Base-by-base conservation (phyloP, 1,284 basidiomycete genomes). In the Pascua guehoae region DNA sequence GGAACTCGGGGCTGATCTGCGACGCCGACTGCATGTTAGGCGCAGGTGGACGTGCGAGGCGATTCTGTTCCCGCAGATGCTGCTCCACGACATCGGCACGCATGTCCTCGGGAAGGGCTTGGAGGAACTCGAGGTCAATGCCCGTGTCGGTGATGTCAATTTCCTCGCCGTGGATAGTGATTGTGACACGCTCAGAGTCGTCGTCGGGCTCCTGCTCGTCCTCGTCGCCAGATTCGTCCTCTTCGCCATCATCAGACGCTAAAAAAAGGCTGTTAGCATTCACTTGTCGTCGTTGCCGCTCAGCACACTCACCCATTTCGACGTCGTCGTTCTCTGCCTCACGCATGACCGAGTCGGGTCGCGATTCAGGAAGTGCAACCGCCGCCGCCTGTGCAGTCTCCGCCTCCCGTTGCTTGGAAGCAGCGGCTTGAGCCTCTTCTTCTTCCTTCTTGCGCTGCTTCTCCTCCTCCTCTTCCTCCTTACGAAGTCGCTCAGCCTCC, bases 101-200 rank as follows among this genome's bases (percentile, higher is more conserved):
- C 88, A 99, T 96, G 65, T 98, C 95, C 72, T 98, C 96, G 0
- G 96, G 96, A 32, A 99, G 79, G 16, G 96, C 96, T 77, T 98
- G 93, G 53, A 99, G 80, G 84, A 99, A 98, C 10, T 91, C 94
- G 1, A 94, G 92, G 73, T 98, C 96, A 69, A 99, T 98, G 9
- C 96, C 96, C 14, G 93, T 95, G 69, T 98, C 93, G 10, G 96
- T 98, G 70, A 99, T 98, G 73, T 99, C 96, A 37, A 98, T 90
- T n/a, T 87, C 83, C 61, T 85, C 88, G 49, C 95, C 96, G 73
- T 94, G 88, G 57, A 98, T 90, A 75, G 84, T 83, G 68, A 98
- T 88, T 2, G 88, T 90, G 12, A 94, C 81, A 42, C 93, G 81
- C 32, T 51, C 41, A 8, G 24, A 42, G 15, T 39, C 45, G 11